Conservation (phyloP, 2,329 filamentous ascomycete genomes). For the Graphilbum sp. region DNA sequence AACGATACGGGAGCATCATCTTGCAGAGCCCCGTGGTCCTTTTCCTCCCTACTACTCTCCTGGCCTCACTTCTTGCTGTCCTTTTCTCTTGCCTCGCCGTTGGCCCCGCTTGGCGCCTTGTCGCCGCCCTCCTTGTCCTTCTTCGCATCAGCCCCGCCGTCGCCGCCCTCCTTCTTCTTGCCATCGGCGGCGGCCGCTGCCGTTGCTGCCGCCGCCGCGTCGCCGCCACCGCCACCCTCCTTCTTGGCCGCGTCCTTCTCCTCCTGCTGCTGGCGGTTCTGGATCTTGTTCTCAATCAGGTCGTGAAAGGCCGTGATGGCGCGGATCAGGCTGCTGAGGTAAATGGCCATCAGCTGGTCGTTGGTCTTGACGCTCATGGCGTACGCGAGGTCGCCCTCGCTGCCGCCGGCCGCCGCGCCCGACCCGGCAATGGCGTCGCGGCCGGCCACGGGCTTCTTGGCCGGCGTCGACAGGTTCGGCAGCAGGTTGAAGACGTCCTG, state of each 20-base stretch:
- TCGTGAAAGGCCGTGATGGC: constrained; percentile 99
- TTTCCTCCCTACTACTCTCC: too few species aligned
- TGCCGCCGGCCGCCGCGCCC: constrained; percentile 30
- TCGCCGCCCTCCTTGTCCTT: constrained; percentile 18
- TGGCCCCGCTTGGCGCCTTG: constrained; percentile 1
- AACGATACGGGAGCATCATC: too few species aligned
- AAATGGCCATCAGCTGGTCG: constrained; percentile 97
- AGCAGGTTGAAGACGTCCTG: constrained; percentile 98
- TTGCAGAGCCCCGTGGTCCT: too few species aligned
- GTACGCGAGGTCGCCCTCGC: constrained; percentile 76
- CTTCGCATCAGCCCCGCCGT: constrained; percentile 36
- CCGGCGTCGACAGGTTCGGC: constrained; percentile 78
- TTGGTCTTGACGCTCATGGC: constrained; percentile 99
- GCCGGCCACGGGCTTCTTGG: constrained; percentile 20
- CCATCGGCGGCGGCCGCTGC: constrained; percentile 27
- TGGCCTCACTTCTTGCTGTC: constrained; percentile 10
- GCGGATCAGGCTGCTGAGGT: constrained; percentile 87
- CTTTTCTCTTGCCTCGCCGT: constrained; percentile 26
- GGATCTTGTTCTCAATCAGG: constrained; percentile 98
- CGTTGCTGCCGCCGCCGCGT: constrained; percentile 17
- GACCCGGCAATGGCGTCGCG: constrained; percentile 24
- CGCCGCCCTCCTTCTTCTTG: constrained; percentile 26
- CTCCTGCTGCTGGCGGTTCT: constrained; percentile 93
- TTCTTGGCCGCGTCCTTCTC: constrained; percentile 80
- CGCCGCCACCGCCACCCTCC: constrained; percentile 46